phyloP scores from a whole-genome alignment of 2,329 filamentous ascomycete species.

The Decorospora gaudefroyi region DNA sequence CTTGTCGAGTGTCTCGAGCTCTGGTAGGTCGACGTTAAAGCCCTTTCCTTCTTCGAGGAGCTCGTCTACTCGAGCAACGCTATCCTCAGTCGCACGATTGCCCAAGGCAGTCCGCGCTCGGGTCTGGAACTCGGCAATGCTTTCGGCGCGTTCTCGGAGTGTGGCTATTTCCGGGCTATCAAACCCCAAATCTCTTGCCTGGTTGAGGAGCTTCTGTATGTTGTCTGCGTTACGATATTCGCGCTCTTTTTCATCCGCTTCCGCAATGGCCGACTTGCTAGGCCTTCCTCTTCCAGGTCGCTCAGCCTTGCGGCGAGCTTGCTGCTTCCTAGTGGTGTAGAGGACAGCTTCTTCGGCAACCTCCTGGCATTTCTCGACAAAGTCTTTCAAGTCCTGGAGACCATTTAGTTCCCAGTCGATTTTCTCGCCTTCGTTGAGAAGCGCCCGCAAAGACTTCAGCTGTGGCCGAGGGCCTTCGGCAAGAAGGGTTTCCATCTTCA shows the following conservation, averaged over 20 bases:
- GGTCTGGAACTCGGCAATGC: conserved; percentile 81
- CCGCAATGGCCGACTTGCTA: conserved; percentile 65
- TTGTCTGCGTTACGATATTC: conserved; percentile 88
- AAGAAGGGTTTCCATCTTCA: conserved; percentile 83
- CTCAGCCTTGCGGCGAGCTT: conserved; percentile 94
- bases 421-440: conserved; percentile 92
- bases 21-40: conserved; percentile 90
- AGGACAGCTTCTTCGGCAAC: conserved; percentile 97
- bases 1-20: conserved; percentile 79
- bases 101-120: conserved; percentile 72
- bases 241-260: conserved; percentile 80
- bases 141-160: conserved; percentile 80
- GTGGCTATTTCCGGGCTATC: conserved; percentile 89
- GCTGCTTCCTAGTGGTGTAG: conserved; percentile 96
- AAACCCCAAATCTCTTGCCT: conserved; percentile 86
- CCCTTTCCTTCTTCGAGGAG: conserved; percentile 85
- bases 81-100: conserved; percentile 54
- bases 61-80: conserved; percentile 79
- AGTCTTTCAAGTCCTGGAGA: conserved; percentile 78
- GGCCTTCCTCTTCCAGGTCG: conserved; percentile 77
- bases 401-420: conserved; percentile 89
- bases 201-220: conserved; percentile 79
- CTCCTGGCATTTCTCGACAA: conserved; percentile 94
- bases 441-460: conserved; percentile 79
- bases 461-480: conserved; percentile 83